Evolutionary conservation across 257 asterid species (phyloP).

Genomic region (Oldenlandia corymbosa): DNA sequence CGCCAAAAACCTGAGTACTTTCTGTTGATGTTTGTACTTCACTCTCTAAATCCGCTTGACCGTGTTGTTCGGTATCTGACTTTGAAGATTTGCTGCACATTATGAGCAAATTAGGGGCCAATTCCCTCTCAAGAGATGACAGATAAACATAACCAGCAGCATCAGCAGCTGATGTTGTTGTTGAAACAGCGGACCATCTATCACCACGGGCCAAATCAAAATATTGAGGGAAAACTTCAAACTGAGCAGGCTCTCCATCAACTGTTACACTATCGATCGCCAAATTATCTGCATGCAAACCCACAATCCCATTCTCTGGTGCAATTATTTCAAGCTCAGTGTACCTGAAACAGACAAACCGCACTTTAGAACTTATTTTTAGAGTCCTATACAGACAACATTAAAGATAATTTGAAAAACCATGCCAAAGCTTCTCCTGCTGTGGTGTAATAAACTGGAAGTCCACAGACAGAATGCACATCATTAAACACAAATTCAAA

Average conservation of each 20-base stretch:
- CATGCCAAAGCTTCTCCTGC: background rate
- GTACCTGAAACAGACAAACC: conserved; percentile 45
- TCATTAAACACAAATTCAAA: background rate
- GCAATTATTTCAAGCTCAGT: conserved; percentile 83
- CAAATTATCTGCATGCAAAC: conserved; percentile 95
- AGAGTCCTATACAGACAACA: background rate
- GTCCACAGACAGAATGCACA: background rate
- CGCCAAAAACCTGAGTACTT: conserved; percentile 40
- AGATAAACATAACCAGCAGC: conserved; percentile 91
- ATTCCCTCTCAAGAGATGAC: conserved; percentile 79
- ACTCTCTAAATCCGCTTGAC: conserved; percentile 34
- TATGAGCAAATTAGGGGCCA: conserved; percentile 89
- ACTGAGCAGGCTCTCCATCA: conserved; percentile 85
- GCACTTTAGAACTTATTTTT: conserved; percentile 6
- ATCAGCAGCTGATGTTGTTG: conserved; percentile 93
- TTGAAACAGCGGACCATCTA: conserved; percentile 96
- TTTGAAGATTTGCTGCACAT: conserved; percentile 72
- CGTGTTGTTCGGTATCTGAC: conserved; percentile 36
- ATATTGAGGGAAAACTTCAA: conserved; percentile 92
- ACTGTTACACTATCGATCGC: conserved; percentile 87
- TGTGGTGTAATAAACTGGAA: background rate
- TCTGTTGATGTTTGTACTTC: conserved; percentile 44
- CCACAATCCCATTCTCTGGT: conserved; percentile 93
- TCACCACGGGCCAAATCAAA: conserved; percentile 72
- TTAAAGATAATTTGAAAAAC: background rate